A percentile compares a stretch with the other conserved stretches of the same genome.
Conservation (phyloP, 805 yeast genomes). For the Tetrapisispora taiwanensis region DNA sequence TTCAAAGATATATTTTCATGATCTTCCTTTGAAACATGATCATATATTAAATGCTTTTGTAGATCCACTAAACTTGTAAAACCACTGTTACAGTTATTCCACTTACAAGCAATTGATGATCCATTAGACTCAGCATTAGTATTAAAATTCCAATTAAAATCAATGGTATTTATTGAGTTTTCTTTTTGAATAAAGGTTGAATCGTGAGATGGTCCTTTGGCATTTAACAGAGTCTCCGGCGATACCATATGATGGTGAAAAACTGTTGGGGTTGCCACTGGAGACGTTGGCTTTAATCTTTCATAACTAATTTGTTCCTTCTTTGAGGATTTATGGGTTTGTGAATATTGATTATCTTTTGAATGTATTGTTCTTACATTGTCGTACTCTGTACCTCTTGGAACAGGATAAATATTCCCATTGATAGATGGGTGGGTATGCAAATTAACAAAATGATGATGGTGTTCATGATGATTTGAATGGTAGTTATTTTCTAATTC, state of each 20-base stretch:
- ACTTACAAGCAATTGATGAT: conserved; percentile 41
- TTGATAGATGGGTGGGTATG: conserved; percentile 5
- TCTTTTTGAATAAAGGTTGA: not conserved
- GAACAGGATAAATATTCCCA: not conserved
- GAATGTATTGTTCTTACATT: too few species aligned
- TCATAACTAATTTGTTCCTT: conserved; percentile 6
- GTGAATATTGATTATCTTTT: too few species aligned
- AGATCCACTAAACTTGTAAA: conserved; percentile 33
- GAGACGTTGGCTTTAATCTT: conserved; percentile 1
- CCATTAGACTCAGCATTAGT: conserved; percentile 8
- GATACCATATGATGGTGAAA: conserved; percentile 1
- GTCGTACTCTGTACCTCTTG: too few species aligned
- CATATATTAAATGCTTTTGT: conserved; percentile 44
- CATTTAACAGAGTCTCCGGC: not conserved
- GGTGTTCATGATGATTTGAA: conserved; percentile 10
- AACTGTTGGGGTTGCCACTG: not conserved
- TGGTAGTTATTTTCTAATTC: conserved; percentile 9
- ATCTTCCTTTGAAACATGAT: conserved; percentile 33
- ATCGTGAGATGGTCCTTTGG: not conserved
- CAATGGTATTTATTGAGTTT: conserved; percentile 18
- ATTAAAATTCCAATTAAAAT: conserved; percentile 37
- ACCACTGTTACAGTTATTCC: conserved; percentile 52
- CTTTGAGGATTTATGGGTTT: not conserved
- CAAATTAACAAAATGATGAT: conserved; percentile 7
- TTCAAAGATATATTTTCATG: not conserved